These are phyloP conservation scores for Hypericum perforatum DNA, from an alignment of 345 rosid species.

Conservation along the genomic window DNA sequence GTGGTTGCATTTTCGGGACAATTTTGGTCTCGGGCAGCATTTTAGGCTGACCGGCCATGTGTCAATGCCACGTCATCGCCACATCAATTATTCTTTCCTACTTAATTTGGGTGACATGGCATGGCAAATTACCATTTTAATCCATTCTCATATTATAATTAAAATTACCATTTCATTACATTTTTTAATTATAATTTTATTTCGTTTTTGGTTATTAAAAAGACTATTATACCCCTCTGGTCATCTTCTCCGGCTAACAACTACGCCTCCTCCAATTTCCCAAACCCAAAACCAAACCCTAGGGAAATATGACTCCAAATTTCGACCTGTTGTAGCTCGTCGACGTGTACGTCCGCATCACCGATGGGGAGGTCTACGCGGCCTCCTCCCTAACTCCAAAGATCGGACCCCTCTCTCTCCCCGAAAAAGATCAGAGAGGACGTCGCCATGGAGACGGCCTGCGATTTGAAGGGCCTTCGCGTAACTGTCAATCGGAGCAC, in stretches of 20 bases:
- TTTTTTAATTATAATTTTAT: no score
- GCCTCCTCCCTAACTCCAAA: conserved; percentile 8
- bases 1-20: no score
- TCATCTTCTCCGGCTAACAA: not conserved
- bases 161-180: no score
- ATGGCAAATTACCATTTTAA: no score
- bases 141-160: no score
- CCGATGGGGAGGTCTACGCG: conserved; percentile 6
- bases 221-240: no score
- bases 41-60: no score
- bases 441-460: conserved; percentile 8
- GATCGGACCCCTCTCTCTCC: conserved; percentile 9
- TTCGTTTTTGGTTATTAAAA: no score
- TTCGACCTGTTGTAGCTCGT: conserved; percentile 7
- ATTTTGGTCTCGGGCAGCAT: no score
- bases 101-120: no score
- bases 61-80: no score
- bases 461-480: conserved; percentile 7
- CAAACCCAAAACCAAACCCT: not conserved
- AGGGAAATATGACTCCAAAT: conserved; percentile 2
- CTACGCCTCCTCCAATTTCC: not conserved
- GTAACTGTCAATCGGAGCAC: conserved; percentile 8
- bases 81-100: no score
- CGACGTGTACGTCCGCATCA: conserved; percentile 6
- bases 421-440: conserved; percentile 9